phyloP scores from a whole-genome alignment of 768 basidiomycete species.

The Xanthoconium stramineum region DNA sequence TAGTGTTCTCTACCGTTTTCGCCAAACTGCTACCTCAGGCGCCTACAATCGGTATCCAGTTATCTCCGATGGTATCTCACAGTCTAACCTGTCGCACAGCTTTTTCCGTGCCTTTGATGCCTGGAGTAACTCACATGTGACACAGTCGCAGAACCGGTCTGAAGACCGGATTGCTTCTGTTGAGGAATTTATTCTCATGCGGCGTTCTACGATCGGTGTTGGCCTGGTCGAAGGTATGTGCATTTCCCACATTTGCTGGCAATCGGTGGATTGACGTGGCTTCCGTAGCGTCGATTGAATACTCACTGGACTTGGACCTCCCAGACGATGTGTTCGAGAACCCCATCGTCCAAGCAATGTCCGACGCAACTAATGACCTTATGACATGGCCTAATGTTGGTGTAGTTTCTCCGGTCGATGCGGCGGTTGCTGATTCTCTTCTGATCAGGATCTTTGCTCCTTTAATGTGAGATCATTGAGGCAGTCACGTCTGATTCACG shows the following conservation, averaged over 20 bases:
- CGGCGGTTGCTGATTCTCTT: constrained; percentile 10
- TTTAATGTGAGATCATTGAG: constrained; percentile 26
- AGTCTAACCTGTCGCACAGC: constrained; percentile 15
- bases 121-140: constrained; percentile 36
- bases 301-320: constrained; percentile 36
- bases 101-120: constrained; percentile 35
- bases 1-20: constrained; percentile 34
- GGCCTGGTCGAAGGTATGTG: constrained; percentile 37
- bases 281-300: constrained; percentile 34
- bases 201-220: constrained; percentile 36
- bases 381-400: constrained; percentile 43
- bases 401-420: constrained; percentile 7
- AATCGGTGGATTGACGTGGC: neutral
- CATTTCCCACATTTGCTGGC: neutral
- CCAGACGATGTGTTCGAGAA: constrained; percentile 36
- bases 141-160: constrained; percentile 34
- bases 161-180: constrained; percentile 36
- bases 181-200: constrained; percentile 37
- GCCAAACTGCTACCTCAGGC: constrained; percentile 35
- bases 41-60: constrained; percentile 32
- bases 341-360: constrained; percentile 35
- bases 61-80: neutral
- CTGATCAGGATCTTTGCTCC: constrained; percentile 26
- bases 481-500: constrained; percentile 4
- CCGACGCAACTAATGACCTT: constrained; percentile 38